phyloP scores from a whole-genome alignment of 257 asterid species.

The Lithospermum erythrorhizon region DNA sequence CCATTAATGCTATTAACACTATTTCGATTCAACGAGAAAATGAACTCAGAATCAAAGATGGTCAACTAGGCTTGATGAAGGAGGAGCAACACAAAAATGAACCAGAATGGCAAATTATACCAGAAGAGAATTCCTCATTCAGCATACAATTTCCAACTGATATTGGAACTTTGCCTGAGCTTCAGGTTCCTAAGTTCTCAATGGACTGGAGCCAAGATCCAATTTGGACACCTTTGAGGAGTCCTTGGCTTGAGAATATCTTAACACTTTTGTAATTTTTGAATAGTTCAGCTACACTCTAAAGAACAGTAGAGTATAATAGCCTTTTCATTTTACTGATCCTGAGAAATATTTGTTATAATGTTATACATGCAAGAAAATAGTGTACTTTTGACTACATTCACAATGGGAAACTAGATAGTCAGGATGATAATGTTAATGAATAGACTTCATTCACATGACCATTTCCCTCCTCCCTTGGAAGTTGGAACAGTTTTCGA shows the following conservation, averaged over 20 bases:
- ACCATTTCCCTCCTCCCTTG: constrained; percentile 42
- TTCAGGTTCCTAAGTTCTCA: constrained; percentile 36
- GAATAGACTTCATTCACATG: constrained; percentile 7
- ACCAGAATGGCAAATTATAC: constrained; percentile 5
- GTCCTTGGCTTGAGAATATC: constrained; percentile 55
- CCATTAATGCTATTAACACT: constrained; percentile 19
- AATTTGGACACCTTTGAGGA: constrained; percentile 42
- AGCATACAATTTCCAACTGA: constrained; percentile 20
- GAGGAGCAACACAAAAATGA: constrained; percentile 3
- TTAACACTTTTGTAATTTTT: constrained; percentile 12
- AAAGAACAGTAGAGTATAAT: background rate
- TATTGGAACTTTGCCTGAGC: constrained; percentile 21
- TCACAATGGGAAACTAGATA: too few relatives aligned
- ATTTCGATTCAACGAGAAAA: constrained; percentile 4
- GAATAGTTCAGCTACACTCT: background rate
- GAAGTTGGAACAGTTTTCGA: constrained; percentile 55
- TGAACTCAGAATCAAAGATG: background rate
- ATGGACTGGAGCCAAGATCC: constrained; percentile 57
- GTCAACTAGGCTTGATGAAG: constrained; percentile 1
- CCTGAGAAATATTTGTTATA: too few relatives aligned
- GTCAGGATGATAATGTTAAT: background rate
- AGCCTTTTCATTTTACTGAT: too few relatives aligned
- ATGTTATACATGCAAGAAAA: too few relatives aligned
- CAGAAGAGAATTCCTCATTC: constrained; percentile 7
- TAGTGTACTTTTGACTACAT: too few relatives aligned